These are phyloP conservation scores for Aspergillus sergii DNA, from an alignment of 2,329 filamentous ascomycete genomes.

Conservation along the genomic window DNA sequence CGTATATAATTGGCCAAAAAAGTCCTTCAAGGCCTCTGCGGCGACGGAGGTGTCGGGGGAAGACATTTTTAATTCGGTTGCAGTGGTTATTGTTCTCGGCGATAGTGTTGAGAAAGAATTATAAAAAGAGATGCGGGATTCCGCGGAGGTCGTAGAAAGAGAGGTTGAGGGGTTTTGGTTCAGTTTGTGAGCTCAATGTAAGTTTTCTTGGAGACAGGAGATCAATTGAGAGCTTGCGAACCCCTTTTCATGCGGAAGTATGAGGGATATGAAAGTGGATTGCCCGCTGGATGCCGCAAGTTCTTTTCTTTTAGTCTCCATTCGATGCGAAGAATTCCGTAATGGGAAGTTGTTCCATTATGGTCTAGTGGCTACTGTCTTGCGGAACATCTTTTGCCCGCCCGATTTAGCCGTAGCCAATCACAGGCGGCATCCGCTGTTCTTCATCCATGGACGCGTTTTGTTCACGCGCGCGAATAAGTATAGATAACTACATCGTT, in stretches of 20 bases:
- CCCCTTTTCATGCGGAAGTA: background rate
- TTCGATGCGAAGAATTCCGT: slow-evolving; percentile 12
- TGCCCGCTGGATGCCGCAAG: background rate
- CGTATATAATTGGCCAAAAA: slow-evolving; percentile 33
- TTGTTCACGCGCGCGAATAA: background rate
- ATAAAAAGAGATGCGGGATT: background rate
- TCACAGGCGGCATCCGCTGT: slow-evolving; percentile 5
- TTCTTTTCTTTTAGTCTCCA: background rate
- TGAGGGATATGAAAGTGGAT: background rate
- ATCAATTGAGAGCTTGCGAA: too few species aligned
- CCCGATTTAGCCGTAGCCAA: slow-evolving; percentile 6
- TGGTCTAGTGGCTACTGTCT: slow-evolving; percentile 13
- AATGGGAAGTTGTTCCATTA: slow-evolving; percentile 19
- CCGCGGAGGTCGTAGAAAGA: background rate
- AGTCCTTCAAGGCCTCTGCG: slow-evolving; percentile 32
- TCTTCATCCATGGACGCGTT: slow-evolving; percentile 6
- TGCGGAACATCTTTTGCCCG: slow-evolving; percentile 14
- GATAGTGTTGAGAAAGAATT: background rate
- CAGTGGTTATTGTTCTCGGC: slow-evolving; percentile 8
- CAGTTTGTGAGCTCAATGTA: background rate
- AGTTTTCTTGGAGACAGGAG: background rate
- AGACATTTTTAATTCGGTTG: slow-evolving; percentile 24
- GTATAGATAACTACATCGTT: background rate
- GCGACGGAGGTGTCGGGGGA: slow-evolving; percentile 26
- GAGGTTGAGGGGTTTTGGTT: slow-evolving; percentile 1